phyloP scores from a whole-genome alignment of 192 early-diverging fungal genomes.

The Coemansia pectinata region DNA sequence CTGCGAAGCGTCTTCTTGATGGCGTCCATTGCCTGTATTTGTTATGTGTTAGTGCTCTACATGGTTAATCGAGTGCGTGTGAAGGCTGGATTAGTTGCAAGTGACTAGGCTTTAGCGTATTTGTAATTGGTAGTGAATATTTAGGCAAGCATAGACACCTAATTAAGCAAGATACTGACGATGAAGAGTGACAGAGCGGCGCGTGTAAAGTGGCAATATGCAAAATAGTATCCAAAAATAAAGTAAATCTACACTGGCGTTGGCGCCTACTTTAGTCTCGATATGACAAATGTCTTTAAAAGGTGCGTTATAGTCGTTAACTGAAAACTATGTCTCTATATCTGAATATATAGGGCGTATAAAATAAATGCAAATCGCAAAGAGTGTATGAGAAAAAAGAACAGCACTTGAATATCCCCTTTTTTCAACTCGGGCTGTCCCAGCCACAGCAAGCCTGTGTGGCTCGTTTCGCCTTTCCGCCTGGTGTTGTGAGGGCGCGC shows the following conservation, averaged over 20 bases:
- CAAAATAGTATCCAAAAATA: background rate
- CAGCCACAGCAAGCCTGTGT: background rate
- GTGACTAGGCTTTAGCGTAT: background rate
- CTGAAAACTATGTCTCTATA: background rate
- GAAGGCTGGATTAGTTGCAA: background rate
- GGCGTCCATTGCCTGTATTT: background rate
- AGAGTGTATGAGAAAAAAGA: background rate
- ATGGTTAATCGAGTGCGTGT: background rate
- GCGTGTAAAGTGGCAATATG: background rate
- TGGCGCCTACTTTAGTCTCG: background rate
- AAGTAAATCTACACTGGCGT: background rate
- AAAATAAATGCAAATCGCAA: background rate
- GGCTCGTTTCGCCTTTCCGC: background rate
- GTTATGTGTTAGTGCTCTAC: background rate
- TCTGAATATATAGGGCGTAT: background rate
- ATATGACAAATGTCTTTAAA: background rate
- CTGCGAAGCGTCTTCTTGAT: slow-evolving; percentile 11
- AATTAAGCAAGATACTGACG: background rate
- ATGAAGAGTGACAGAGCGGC: background rate
- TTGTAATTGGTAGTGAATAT: background rate
- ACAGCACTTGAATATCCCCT: background rate
- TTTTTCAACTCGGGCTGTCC: background rate
- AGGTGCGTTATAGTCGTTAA: slow-evolving; percentile 3
- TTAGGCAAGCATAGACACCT: background rate
- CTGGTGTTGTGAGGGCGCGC: background rate